phyloP scores from a whole-genome alignment of 768 basidiomycete genomes.

The Calocybe cyanea region DNA sequence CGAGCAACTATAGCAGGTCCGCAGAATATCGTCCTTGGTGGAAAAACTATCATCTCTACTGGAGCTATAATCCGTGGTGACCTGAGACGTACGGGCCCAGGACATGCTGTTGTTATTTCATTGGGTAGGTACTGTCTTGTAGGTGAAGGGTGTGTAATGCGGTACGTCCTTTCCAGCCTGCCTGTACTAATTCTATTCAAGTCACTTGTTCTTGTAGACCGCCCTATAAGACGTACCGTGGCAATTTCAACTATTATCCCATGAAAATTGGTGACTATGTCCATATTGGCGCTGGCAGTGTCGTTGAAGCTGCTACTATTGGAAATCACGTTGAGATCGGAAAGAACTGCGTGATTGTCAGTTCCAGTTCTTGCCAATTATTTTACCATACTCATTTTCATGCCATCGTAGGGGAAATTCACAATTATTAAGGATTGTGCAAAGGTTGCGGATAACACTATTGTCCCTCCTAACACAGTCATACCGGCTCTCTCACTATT shows the following conservation, averaged over 20 bases:
- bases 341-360: conserved; percentile 90
- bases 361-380: conserved; percentile 24
- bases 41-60: conserved; percentile 92
- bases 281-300: conserved; percentile 82
- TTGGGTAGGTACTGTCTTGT: conserved; percentile 91
- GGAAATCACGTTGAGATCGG: conserved; percentile 95
- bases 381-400: background rate
- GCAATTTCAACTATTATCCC: conserved; percentile 94
- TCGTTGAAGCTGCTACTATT: conserved; percentile 93
- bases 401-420: conserved; percentile 75
- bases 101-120: conserved; percentile 91
- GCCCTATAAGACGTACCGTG: conserved; percentile 86
- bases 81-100: conserved; percentile 81
- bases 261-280: conserved; percentile 97
- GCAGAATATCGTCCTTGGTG: conserved; percentile 95
- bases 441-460: conserved; percentile 82
- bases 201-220: conserved; percentile 43
- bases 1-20: conserved; percentile 89
- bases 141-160: conserved; percentile 86
- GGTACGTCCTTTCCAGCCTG: conserved; percentile 36
- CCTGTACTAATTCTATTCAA: background rate
- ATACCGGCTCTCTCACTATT: conserved; percentile 86
- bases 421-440: conserved; percentile 96
- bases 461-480: conserved; percentile 89
- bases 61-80: conserved; percentile 93